Evolutionary conservation across 2,329 filamentous ascomycete species (phyloP), one percentile per base, ranked within the genome.

Genomic region (Calonectria naviculata): DNA sequence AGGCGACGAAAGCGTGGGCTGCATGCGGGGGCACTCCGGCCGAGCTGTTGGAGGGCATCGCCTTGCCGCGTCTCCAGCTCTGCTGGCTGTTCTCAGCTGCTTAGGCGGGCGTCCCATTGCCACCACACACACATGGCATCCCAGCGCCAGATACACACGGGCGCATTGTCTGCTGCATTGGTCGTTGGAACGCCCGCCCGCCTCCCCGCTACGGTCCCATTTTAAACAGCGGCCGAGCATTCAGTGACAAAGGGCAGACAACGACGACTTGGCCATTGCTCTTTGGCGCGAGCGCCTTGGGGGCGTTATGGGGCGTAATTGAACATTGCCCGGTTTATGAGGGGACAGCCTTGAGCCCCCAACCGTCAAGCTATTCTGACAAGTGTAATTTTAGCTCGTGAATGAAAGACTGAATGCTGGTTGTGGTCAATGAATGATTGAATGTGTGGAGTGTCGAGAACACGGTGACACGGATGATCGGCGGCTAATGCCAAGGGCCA

Each of bases 401-500:
- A 47, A 28, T 26, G 15, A 10, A 56, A 24, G 4, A 34, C 4
- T 5, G 2, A 19, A 44, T 44, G 2, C 19, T 17, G n/a, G 29
- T 24, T 56, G n/a, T 56, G 49, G 29, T 21, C 21, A 64, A 31
- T 38, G n/a, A 15, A 19, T 8, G 47, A 34, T 29, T 46, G 5
- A 36, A 36, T 44, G 12, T n/a, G 44, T 58, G 54, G 63, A 36
- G 34, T 29, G 67, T 41, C 61, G 28, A 65, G 46, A 21, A 38
- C 21, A 28, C 42, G 42, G 62, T 42, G 61, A 60, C 70, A 58
- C 67, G 52, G 73, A 68, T 72, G 74, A 78, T 78, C 73, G 66
- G 67, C 76, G 68, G 71, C 70, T 78, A 78, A 70, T 68, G 73
- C 67, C 61, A 71, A 73, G 68, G 72, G 71, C 68, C 62, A 77